These are phyloP conservation scores for Xenosphaeropsis pyriputrescens DNA, from an alignment of 2,329 filamentous ascomycete species.

Conservation along the genomic window DNA sequence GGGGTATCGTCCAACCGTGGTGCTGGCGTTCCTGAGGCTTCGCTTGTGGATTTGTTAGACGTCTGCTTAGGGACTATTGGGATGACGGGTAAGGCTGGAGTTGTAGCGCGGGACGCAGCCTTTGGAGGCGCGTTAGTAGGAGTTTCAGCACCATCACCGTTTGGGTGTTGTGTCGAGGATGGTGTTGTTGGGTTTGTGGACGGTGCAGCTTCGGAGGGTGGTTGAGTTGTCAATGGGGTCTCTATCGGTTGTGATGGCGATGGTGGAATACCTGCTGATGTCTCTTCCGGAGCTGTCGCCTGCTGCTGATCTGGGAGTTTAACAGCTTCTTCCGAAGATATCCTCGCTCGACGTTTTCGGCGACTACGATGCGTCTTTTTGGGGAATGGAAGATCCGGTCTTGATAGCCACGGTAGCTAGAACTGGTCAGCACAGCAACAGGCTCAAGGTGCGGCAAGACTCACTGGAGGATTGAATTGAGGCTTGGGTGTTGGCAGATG, in stretches of 20 bases:
- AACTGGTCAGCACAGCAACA: slow-evolving; percentile 12
- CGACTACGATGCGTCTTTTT: slow-evolving; percentile 23
- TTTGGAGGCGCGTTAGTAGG: slow-evolving; percentile 9
- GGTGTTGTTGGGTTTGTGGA: slow-evolving; percentile 38
- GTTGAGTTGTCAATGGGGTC: slow-evolving; percentile 26
- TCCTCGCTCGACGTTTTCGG: slow-evolving; percentile 21
- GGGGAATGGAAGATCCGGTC: slow-evolving; percentile 35
- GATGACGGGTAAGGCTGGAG: slow-evolving; percentile 23
- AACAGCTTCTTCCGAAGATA: slow-evolving; percentile 9
- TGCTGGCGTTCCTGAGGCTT: neutral
- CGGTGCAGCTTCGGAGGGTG: slow-evolving; percentile 20
- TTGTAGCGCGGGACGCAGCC: slow-evolving; percentile 12
- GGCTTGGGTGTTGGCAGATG: slow-evolving; percentile 6
- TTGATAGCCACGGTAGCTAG: slow-evolving; percentile 43
- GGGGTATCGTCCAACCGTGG: slow-evolving; percentile 5
- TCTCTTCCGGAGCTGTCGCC: slow-evolving; percentile 2
- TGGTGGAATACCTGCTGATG: slow-evolving; percentile 15
- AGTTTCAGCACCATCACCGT: slow-evolving; percentile 3
- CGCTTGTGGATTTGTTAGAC: slow-evolving; percentile 23
- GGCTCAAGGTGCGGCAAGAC: slow-evolving; percentile 13
- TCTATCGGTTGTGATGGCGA: slow-evolving; percentile 25
- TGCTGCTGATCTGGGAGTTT: slow-evolving; percentile 9
- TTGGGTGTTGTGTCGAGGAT: slow-evolving; percentile 24
- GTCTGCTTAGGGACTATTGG: slow-evolving; percentile 34
- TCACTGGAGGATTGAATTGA: slow-evolving; percentile 35